Conservation (phyloP, 306 rosid genomes). For the Glycine latifolia region DNA sequence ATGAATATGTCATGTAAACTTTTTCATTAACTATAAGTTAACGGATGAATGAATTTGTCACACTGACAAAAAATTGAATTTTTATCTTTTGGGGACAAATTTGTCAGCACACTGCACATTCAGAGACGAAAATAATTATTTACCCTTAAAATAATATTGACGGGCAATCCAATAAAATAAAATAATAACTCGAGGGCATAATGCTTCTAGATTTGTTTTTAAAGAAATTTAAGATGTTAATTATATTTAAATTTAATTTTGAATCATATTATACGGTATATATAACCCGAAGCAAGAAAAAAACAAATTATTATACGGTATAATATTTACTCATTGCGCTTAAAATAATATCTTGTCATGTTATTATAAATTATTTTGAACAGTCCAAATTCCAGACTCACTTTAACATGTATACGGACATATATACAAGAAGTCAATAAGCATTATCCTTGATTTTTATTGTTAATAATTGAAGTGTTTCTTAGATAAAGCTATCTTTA, state of each 20-base stretch:
- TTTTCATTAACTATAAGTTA: no score
- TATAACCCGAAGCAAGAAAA: no score
- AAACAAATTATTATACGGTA: no score
- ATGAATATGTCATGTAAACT: no score
- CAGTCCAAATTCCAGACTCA: not conserved
- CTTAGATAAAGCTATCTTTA: not conserved
- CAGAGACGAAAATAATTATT: no score
- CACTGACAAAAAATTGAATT: no score
- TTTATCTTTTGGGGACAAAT: no score
- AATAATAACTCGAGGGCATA: not conserved
- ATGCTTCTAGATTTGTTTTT: not conserved
- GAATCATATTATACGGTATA: not conserved
- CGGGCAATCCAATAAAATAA: not conserved
- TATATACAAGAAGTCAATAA: not conserved
- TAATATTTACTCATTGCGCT: not conserved
- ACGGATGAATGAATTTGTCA: no score
- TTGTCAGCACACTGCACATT: no score
- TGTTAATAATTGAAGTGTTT: constrained; percentile 30
- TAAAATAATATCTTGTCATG: not conserved
- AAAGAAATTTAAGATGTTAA: not conserved
- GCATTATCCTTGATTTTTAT: not conserved
- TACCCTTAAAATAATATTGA: no score
- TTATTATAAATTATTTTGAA: not conserved
- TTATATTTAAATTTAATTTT: not conserved
- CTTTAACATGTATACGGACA: not conserved